A percentile compares a stretch with the other conserved stretches of the same genome.
phyloP scores from a whole-genome alignment of 805 yeast species.

The Candida silvicultrix region DNA sequence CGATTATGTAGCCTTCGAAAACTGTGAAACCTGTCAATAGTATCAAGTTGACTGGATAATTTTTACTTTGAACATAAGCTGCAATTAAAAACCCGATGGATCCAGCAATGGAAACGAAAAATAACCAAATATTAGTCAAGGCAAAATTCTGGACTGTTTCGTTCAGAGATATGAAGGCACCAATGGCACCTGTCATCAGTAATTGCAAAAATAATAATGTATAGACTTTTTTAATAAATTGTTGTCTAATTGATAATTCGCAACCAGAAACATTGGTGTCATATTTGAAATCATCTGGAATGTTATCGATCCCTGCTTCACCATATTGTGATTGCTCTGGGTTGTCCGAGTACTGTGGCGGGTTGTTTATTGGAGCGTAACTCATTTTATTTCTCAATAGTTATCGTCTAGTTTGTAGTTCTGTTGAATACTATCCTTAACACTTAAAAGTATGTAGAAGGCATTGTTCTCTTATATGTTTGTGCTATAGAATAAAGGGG shows the following conservation, averaged over 20 bases:
- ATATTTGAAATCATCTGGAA: conserved; percentile 79
- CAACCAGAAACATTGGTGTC: conserved; percentile 73
- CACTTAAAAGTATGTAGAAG: no score
- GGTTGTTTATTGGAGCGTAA: conserved; percentile 19
- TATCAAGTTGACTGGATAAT: conserved; percentile 62
- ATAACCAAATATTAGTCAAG: conserved; percentile 50
- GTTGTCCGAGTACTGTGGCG: conserved; percentile 21
- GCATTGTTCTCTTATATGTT: not conserved
- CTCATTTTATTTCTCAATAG: conserved; percentile 13
- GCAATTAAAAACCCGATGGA: conserved; percentile 61
- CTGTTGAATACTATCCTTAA: no score
- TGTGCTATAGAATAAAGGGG: not conserved
- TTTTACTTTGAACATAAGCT: conserved; percentile 53
- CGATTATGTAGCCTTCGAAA: conserved; percentile 68
- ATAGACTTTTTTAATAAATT: conserved; percentile 76
- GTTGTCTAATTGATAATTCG: conserved; percentile 66
- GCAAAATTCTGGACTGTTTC: conserved; percentile 47
- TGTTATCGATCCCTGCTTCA: conserved; percentile 7
- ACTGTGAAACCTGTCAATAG: conserved; percentile 63
- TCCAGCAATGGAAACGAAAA: conserved; percentile 49
- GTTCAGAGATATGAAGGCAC: conserved; percentile 41
- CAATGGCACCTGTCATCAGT: conserved; percentile 51
- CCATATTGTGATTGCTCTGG: conserved; percentile 2
- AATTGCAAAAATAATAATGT: conserved; percentile 62
- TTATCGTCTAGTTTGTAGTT: not conserved